Percentiles rank a stretch among this genome's conserved stretches.
These are phyloP conservation scores for Acacia crassicarpa DNA, from an alignment of 306 rosid genomes.

Conservation along the genomic window DNA sequence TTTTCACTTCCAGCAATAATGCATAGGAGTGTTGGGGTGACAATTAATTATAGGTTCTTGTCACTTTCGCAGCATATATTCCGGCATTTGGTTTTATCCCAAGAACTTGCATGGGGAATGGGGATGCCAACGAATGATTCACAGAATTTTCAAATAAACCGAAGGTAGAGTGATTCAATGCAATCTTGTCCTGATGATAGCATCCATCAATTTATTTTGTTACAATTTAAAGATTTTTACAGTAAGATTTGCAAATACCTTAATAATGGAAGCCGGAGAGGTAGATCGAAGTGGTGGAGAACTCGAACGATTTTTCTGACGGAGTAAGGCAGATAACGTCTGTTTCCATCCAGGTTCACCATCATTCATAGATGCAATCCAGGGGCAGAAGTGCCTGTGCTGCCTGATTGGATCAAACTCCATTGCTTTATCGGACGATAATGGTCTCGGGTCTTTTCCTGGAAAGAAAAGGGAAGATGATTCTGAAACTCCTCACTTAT, in stretches of 20 bases:
- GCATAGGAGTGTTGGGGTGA: not conserved
- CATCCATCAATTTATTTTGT: constrained; percentile 11
- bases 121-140: constrained; percentile 11
- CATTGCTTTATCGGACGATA: constrained; percentile 39
- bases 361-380: constrained; percentile 63
- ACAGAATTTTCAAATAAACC: not conserved
- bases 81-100: not conserved
- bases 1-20: not conserved
- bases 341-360: constrained; percentile 91
- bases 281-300: constrained; percentile 50
- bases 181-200: constrained; percentile 22
- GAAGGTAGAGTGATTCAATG: not conserved
- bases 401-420: constrained; percentile 92
- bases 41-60: constrained; percentile 26
- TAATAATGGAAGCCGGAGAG: constrained; percentile 50
- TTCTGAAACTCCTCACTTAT: constrained; percentile 22
- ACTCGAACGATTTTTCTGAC: constrained; percentile 46
- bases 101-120: not conserved
- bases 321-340: constrained; percentile 67
- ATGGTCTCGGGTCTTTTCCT: constrained; percentile 51
- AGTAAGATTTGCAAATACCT: constrained; percentile 49
- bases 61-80: constrained; percentile 28
- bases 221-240: constrained; percentile 20
- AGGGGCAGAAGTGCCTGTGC: constrained; percentile 95
- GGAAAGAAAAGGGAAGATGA: constrained; percentile 31